Base-by-base conservation (phyloP, 163 green algal genomes). In the Chlorella variabilis region DNA sequence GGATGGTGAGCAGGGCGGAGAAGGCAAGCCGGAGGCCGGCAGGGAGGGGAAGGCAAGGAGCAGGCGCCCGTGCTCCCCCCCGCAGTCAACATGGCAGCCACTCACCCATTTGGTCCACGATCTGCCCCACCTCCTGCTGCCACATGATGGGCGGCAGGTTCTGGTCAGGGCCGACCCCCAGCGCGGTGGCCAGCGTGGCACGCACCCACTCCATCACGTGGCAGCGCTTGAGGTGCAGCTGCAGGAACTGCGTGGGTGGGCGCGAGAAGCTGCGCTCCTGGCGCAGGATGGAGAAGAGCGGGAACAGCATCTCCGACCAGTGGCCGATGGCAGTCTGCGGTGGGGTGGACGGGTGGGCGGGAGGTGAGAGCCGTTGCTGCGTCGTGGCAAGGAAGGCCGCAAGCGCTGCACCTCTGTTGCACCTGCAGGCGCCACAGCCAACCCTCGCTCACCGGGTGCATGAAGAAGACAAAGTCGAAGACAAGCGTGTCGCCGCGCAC, bases 271-370 rank as follows among this genome's bases (percentile, higher is more conserved):
- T 66, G 4, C 74, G 61, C 83, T 93, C 83, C 49, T 49, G 49
- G 4, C 75, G 80, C 54, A 92, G 78, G 56, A 86, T 86, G 36
- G 77, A 89, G 82, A 90, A 96, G 49, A 98, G 86, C 1, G 94
- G 94, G 36, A 92, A 93, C 67, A 98, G 85, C 88, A 96, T 94
- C 85, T 98, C 94, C 65, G 89, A 93, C 94, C 94, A 98, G 83
- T 98, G 94, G 13, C 94, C 94, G 62, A 98, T 98, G 36, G 94
- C 94, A 11, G 92, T 97, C 84, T 92, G 89, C 82, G 45, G 11
- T 11, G 11, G 45, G 11, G 45, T 54, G 45, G 45, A 54, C 45
- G 45, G 45, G 45, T 54, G n/a, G n/a, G 48, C 48, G 48, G 13
- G n/a, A n/a, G n/a, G n/a, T n/a, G n/a, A n/a, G n/a, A n/a, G n/a